These are phyloP conservation scores for Acanthamoeba healyi DNA, from an alignment of 208 protist genomes.

Conservation along the genomic window DNA sequence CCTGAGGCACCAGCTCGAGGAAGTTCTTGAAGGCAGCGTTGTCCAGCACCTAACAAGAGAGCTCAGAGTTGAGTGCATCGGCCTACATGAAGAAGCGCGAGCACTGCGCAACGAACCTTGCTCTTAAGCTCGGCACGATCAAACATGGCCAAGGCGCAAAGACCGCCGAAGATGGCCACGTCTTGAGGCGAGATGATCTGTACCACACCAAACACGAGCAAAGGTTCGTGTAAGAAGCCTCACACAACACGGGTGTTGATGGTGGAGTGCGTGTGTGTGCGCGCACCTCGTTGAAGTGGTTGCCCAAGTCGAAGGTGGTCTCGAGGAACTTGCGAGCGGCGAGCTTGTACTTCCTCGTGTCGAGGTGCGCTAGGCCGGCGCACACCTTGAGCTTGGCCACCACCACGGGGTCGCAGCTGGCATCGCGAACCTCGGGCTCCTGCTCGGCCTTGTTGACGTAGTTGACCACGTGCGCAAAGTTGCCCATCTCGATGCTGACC, in stretches of 20 bases:
- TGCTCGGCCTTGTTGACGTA: slow-evolving; percentile 89
- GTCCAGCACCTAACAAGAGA: slow-evolving; percentile 84
- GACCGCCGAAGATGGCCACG: slow-evolving; percentile 88
- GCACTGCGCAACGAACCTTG: background rate
- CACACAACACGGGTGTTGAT: too few relatives aligned
- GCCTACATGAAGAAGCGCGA: background rate
- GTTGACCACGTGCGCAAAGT: slow-evolving; percentile 87
- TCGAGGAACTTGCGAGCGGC: slow-evolving; percentile 89
- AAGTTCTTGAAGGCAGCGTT: slow-evolving; percentile 88
- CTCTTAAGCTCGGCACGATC: slow-evolving; percentile 86
- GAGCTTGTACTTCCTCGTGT: slow-evolving; percentile 87
- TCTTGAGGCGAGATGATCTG: slow-evolving; percentile 88
- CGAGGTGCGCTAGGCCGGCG: slow-evolving; percentile 86
- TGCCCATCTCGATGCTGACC: slow-evolving; percentile 85
- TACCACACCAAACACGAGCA: too few relatives aligned
- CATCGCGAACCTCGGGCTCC: slow-evolving; percentile 72
- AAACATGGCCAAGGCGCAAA: slow-evolving; percentile 92
- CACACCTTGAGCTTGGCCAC: slow-evolving; percentile 81
- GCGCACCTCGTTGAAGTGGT: slow-evolving; percentile 79
- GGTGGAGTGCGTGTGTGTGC: too few relatives aligned
- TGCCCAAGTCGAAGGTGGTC: slow-evolving; percentile 73
- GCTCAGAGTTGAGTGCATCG: background rate
- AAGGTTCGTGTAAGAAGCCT: too few relatives aligned
- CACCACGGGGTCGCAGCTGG: slow-evolving; percentile 3
- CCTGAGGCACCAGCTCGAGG: slow-evolving; percentile 88